These are phyloP conservation scores for Yamadazyma insecticola DNA, from an alignment of 805 yeast species.

Conservation along the genomic window DNA sequence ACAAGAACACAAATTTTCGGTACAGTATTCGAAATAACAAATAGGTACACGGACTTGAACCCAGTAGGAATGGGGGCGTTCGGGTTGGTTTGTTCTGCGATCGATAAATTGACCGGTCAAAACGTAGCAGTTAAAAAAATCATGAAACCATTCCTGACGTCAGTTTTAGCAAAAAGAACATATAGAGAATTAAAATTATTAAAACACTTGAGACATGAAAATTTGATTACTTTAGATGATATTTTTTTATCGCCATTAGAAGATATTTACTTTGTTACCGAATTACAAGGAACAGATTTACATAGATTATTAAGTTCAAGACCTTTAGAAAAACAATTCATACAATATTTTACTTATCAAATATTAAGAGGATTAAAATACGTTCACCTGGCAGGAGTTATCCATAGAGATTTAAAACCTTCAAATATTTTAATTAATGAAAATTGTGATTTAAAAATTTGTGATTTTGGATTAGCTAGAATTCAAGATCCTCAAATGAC, in stretches of 20 bases:
- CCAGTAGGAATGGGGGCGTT: conserved; percentile 99
- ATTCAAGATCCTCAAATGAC: conserved; percentile 99
- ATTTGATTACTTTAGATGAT: conserved; percentile 87
- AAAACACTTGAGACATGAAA: conserved; percentile 92
- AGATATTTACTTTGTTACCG: conserved; percentile 95
- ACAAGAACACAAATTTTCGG: conserved; percentile 89
- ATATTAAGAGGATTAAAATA: conserved; percentile 85
- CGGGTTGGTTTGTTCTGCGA: conserved; percentile 95
- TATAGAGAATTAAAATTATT: conserved; percentile 91
- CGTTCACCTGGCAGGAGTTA: conserved; percentile 89
- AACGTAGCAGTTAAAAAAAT: conserved; percentile 96
- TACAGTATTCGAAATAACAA: conserved; percentile 90
- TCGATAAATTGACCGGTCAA: conserved; percentile 84
- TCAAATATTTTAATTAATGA: conserved; percentile 80
- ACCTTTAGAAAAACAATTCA: conserved; percentile 93
- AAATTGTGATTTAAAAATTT: conserved; percentile 85
- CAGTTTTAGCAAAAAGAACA: conserved; percentile 93
- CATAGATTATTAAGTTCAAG: conserved; percentile 87
- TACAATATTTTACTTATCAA: conserved; percentile 94
- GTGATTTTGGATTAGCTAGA: conserved; percentile 94
- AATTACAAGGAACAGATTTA: conserved; percentile 92
- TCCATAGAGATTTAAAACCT: conserved; percentile 86
- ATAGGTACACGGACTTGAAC: conserved; percentile 82
- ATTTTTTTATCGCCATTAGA: conserved; percentile 92
- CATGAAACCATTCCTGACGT: conserved; percentile 94